A percentile compares a stretch with the other conserved stretches of the same genome.
phyloP scores from a whole-genome alignment of 2,329 filamentous ascomycete species.

The Rhinocladiella similis region DNA sequence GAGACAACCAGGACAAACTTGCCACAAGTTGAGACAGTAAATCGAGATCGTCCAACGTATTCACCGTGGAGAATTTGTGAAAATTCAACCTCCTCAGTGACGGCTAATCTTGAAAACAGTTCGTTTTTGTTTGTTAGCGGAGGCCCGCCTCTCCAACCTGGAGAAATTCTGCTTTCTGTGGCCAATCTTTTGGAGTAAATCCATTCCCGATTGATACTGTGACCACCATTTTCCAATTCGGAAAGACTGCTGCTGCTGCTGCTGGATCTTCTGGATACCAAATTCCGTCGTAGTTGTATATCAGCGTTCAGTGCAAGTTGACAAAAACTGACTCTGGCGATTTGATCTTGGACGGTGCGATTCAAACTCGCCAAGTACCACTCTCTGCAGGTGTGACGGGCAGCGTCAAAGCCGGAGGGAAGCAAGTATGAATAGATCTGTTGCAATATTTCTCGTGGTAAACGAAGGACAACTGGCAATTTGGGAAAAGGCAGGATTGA shows the following conservation, averaged over 20 bases:
- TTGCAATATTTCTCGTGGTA: slow-evolving; percentile 52
- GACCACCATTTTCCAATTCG: not conserved
- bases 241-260: slow-evolving; percentile 1
- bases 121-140: slow-evolving; percentile 33
- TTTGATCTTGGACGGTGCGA: slow-evolving; percentile 48
- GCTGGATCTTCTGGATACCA: slow-evolving; percentile 29
- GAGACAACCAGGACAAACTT: slow-evolving; percentile 58
- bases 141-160: slow-evolving; percentile 40
- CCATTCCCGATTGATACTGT: slow-evolving; percentile 34
- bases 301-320: slow-evolving; percentile 6
- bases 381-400: slow-evolving; percentile 58
- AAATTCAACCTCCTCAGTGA: slow-evolving; percentile 23
- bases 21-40: slow-evolving; percentile 59
- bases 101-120: slow-evolving; percentile 21
- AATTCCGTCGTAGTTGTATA: slow-evolving; percentile 41
- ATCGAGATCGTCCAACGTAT: slow-evolving; percentile 31
- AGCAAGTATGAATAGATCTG: slow-evolving; percentile 47
- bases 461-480: slow-evolving; percentile 18
- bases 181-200: slow-evolving; percentile 49
- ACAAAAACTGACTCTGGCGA: slow-evolving; percentile 60
- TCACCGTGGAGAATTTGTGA: slow-evolving; percentile 25
- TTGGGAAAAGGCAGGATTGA: slow-evolving; percentile 14
- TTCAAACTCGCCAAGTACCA: slow-evolving; percentile 64
- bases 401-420: slow-evolving; percentile 59
- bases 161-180: slow-evolving; percentile 51